Evolutionary conservation across 495 filamentous ascomycete species (phyloP), one percentile per base, ranked within the genome.

Genomic region (Podospora comata): DNA sequence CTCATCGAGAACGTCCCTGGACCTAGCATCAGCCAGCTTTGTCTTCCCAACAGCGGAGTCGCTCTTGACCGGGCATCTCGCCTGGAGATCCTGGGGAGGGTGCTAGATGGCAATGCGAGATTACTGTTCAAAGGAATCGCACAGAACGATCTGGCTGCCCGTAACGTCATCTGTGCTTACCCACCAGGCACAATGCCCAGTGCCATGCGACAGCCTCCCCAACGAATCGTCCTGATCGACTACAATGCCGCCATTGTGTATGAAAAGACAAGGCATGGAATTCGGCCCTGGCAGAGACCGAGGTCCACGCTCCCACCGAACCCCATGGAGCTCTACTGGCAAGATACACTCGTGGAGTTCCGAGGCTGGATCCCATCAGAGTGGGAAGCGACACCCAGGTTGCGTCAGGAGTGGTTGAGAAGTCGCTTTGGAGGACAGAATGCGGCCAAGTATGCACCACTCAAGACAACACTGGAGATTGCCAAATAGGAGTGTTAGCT

Each of bases 1-100:
- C 66, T 72, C 9, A 66, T 72, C 2, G 71, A 72, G 62, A 48
- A 67, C 44, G 48, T 72, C 28, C 28, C 55, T 3, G 67, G 71
- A 28, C 13, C 62, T 19, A 61, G 67, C 39, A 65, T 72, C 11
- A 5, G 20, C 26, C 28, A 66, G 19, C 39, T 72, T 18, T 70
- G 53, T 39, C 30, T n/a, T 9, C 11, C 27, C 61, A 9, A 23
- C 7, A 15, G 7, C 61, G 61, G 27, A 7, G 18, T 34, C 6
- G 11, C 28, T 30, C 59, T 57, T 27, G 26, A 30, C 58, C 61
- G 70, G 63, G 34, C 28, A 23, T 60, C 65, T 18, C 70, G 70
- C 60, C 65, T 70, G 3, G 67, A 61, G 6, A 53, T 70, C 2
- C 54, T 68, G 26, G 70, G 67, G 3, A 53, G 39, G 26, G 23